A percentile compares a stretch with the other conserved stretches of the same genome.
Conservation (phyloP, 495 filamentous ascomycete genomes). For the Saxispiralis lemnorum region DNA sequence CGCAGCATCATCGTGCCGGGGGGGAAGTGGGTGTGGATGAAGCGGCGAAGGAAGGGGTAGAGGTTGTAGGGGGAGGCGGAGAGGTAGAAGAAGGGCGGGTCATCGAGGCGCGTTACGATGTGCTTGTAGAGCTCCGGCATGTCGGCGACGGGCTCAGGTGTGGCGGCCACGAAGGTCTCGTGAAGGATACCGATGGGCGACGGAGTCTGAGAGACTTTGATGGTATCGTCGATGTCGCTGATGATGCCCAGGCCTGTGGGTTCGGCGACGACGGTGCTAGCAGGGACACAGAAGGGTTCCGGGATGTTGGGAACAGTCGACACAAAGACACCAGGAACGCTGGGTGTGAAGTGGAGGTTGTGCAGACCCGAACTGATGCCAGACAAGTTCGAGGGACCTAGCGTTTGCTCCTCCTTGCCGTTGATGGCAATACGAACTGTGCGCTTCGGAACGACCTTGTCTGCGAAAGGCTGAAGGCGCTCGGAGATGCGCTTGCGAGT, state of each 20-base stretch:
- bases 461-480: slow-evolving; percentile 58
- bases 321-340: slow-evolving; percentile 9
- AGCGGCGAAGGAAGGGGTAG: slow-evolving; percentile 65
- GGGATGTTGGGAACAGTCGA: slow-evolving; percentile 7
- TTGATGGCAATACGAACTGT: slow-evolving; percentile 41
- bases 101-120: slow-evolving; percentile 36
- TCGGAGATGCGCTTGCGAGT: slow-evolving; percentile 48
- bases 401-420: slow-evolving; percentile 27
- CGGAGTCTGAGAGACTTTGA: slow-evolving; percentile 74
- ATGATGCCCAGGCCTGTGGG: slow-evolving; percentile 76
- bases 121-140: slow-evolving; percentile 72
- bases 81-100: slow-evolving; percentile 77
- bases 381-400: slow-evolving; percentile 52
- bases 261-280: slow-evolving; percentile 51
- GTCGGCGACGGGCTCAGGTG: slow-evolving; percentile 46
- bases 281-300: slow-evolving; percentile 23
- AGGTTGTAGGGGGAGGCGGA: slow-evolving; percentile 91
- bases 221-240: slow-evolving; percentile 89
- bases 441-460: slow-evolving; percentile 51
- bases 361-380: slow-evolving; percentile 50
- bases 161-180: slow-evolving; percentile 60
- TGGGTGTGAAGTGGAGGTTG: slow-evolving; percentile 20
- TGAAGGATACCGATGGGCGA: slow-evolving; percentile 60
- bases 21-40: slow-evolving; percentile 52
- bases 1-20: slow-evolving; percentile 68